A percentile compares a stretch with the other conserved stretches of the same genome.
These are phyloP conservation scores for Hypoxylon lienhwacheense DNA, from an alignment of 495 filamentous ascomycete species.

Conservation along the genomic window DNA sequence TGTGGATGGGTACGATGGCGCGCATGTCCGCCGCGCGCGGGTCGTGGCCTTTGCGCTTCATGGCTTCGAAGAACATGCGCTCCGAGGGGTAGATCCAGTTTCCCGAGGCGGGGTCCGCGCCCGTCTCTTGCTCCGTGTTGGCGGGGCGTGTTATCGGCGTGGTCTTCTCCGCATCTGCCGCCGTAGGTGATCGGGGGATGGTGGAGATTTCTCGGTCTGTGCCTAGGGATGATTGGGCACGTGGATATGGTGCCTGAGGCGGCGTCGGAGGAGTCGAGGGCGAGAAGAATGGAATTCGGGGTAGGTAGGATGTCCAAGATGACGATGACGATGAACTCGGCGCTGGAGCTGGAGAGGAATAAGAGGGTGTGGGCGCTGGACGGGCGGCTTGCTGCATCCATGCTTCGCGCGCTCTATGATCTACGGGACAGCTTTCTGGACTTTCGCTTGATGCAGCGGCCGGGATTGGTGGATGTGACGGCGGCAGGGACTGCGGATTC, in stretches of 20 bases:
- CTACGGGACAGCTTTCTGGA: conserved; percentile 73
- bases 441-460: conserved; percentile 11
- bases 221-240: conserved; percentile 39
- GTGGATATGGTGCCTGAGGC: conserved; percentile 38
- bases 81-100: conserved; percentile 99
- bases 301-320: conserved; percentile 47
- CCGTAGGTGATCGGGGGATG: conserved; percentile 67
- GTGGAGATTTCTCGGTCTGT: conserved; percentile 75
- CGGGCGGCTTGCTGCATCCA: conserved; percentile 65
- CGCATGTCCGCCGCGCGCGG: conserved; percentile 71
- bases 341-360: not conserved
- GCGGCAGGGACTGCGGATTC: conserved; percentile 24
- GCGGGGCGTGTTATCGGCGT: conserved; percentile 56
- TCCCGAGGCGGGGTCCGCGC: conserved; percentile 65
- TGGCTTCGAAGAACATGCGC: conserved; percentile 91
- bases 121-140: conserved; percentile 70
- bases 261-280: conserved; percentile 31
- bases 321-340: conserved; percentile 18
- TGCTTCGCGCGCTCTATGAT: conserved; percentile 77
- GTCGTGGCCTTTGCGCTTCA: conserved; percentile 76
- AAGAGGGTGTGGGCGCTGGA: conserved; percentile 26
- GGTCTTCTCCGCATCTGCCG: conserved; percentile 47
- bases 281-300: conserved; percentile 29
- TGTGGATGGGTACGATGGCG: conserved; percentile 94
- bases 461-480: conserved; percentile 34